A percentile compares a stretch with the other conserved stretches of the same genome.
phyloP scores from a whole-genome alignment of 768 basidiomycete species.

The Termitomyces sp. region DNA sequence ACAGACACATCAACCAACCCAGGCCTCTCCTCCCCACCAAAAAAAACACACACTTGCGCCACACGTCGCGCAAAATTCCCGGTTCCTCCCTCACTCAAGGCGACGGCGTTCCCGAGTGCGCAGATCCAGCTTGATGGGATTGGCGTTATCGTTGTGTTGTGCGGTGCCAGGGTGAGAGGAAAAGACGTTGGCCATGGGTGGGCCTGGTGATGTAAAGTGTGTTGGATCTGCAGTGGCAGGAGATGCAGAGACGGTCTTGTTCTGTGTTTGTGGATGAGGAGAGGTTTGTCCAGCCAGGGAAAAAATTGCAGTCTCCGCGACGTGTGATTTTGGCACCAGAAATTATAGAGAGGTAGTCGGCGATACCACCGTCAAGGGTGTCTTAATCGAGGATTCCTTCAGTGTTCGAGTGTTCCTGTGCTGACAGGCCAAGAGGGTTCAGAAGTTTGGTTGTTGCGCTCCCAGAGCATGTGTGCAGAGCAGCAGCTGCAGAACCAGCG shows the following conservation, averaged over 20 bases:
- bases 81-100: constrained; percentile 18
- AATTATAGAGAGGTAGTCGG: too few relatives aligned
- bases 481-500: too few relatives aligned
- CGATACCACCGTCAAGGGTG: too few relatives aligned
- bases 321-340: too few relatives aligned
- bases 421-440: too few relatives aligned
- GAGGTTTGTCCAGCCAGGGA: constrained; percentile 7
- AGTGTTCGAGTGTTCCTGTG: too few relatives aligned
- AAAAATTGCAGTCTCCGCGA: too few relatives aligned
- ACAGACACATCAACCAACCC: constrained; percentile 20
- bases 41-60: constrained; percentile 27
- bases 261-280: background rate
- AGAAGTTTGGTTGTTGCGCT: too few relatives aligned
- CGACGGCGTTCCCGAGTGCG: constrained; percentile 9
- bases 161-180: constrained; percentile 2
- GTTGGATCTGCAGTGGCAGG: constrained; percentile 14
- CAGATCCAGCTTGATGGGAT: constrained; percentile 3
- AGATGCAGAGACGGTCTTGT: constrained; percentile 7
- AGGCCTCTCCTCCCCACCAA: constrained; percentile 20
- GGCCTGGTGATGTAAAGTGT: constrained; percentile 16
- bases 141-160: constrained; percentile 4
- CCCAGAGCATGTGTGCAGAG: too few relatives aligned
- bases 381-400: too few relatives aligned
- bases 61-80: constrained; percentile 23
- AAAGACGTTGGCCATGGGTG: constrained; percentile 14